phyloP scores from a whole-genome alignment of 164 flowering plant species.

The Magnolia changhungtana region DNA sequence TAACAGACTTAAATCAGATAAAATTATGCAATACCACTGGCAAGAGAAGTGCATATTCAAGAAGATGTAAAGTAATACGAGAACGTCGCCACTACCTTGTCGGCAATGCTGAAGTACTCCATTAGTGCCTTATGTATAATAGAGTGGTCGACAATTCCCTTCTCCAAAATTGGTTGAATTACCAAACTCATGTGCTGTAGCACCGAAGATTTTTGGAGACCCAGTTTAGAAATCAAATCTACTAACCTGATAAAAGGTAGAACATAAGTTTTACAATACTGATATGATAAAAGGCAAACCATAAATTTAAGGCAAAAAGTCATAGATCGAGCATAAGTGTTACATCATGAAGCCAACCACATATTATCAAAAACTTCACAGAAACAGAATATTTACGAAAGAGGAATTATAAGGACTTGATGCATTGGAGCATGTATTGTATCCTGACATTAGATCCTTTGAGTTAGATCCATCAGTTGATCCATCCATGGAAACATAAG shows the following conservation, averaged over 20 bases:
- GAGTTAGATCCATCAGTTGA: too few species aligned
- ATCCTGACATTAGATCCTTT: too few species aligned
- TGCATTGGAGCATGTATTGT: too few species aligned
- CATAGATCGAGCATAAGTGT: not conserved
- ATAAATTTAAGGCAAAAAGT: not conserved
- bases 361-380: too few species aligned
- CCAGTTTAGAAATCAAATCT: conserved; percentile 74
- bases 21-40: not conserved
- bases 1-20: conserved; percentile 30
- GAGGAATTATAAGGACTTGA: too few species aligned
- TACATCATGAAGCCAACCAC: not conserved
- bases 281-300: conserved; percentile 44
- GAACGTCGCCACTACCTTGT: conserved; percentile 44
- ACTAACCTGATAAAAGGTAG: conserved; percentile 51
- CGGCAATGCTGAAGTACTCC: conserved; percentile 81
- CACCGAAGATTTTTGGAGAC: conserved; percentile 67
- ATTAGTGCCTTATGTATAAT: conserved; percentile 68
- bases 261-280: conserved; percentile 6
- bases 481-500: too few species aligned
- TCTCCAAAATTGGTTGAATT: conserved; percentile 83
- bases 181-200: conserved; percentile 66
- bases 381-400: too few species aligned
- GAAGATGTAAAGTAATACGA: not conserved
- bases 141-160: conserved; percentile 93
- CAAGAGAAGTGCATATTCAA: conserved; percentile 2